These are phyloP conservation scores for Thecaphora thlaspeos DNA, from an alignment of 1,284 basidiomycete species.

Conservation along the genomic window DNA sequence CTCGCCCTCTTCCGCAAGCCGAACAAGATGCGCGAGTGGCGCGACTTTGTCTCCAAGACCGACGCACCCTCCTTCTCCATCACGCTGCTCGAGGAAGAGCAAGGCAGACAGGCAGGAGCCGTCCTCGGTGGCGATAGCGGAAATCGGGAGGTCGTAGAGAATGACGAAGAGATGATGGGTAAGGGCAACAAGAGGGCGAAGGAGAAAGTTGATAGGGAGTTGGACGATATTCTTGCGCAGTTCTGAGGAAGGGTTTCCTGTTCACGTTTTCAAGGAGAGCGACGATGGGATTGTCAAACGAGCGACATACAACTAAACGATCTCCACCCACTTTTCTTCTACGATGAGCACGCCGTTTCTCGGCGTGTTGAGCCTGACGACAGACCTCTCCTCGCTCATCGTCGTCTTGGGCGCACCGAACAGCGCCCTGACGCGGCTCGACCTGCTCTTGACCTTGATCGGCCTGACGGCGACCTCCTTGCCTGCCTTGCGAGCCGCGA, in stretches of 20 bases:
- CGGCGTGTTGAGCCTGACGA: not conserved
- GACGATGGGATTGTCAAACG: too few relatives aligned
- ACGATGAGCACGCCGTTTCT: not conserved
- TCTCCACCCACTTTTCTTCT: not conserved
- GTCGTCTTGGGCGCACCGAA: too few relatives aligned
- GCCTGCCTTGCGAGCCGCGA: too few relatives aligned
- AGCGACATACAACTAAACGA: not conserved
- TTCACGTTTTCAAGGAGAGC: too few relatives aligned
- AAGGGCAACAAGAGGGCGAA: constrained; percentile 10
- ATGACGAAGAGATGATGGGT: not conserved
- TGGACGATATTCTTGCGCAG: constrained; percentile 29
- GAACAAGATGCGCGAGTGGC: constrained; percentile 41
- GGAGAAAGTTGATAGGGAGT: constrained; percentile 25
- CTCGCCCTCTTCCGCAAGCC: constrained; percentile 46
- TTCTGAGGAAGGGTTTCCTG: too few relatives aligned
- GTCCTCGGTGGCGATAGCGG: too few relatives aligned
- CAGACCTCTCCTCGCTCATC: too few relatives aligned
- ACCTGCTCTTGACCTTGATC: too few relatives aligned
- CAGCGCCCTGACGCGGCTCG: too few relatives aligned
- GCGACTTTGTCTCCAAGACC: constrained; percentile 9
- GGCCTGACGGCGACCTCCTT: too few relatives aligned
- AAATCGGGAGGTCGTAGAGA: not conserved
- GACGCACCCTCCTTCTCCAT: not conserved
- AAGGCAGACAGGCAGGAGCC: too few relatives aligned
- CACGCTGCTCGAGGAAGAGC: too few relatives aligned